These are phyloP conservation scores for Trametes cinnabarina DNA, from an alignment of 768 basidiomycete genomes.

Conservation along the genomic window DNA sequence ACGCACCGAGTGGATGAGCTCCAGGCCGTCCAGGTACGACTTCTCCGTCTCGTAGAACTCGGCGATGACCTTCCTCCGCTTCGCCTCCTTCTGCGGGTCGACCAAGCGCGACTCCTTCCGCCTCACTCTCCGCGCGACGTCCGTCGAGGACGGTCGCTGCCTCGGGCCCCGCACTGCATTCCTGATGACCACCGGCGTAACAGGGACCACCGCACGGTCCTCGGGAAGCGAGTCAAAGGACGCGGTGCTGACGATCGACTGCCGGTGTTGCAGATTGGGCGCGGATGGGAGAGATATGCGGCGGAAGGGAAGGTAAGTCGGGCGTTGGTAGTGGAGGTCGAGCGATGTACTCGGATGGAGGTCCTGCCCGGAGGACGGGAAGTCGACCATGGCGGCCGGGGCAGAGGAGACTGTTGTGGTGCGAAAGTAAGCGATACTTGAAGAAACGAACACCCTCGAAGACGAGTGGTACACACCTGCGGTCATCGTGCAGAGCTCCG, in stretches of 20 bases:
- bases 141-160: constrained; percentile 37
- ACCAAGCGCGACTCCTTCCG: constrained; percentile 41
- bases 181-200: constrained; percentile 35
- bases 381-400: constrained; percentile 28
- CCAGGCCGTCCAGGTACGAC: constrained; percentile 77
- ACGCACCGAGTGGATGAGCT: constrained; percentile 77
- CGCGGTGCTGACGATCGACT: constrained; percentile 66
- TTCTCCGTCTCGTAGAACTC: constrained; percentile 83
- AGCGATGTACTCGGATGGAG: constrained; percentile 13
- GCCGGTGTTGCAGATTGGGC: constrained; percentile 48
- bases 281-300: constrained; percentile 43
- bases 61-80: constrained; percentile 66
- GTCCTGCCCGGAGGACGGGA: constrained; percentile 23
- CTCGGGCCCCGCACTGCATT: constrained; percentile 28
- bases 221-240: constrained; percentile 75
- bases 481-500: constrained; percentile 7
- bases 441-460: not conserved
- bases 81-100: constrained; percentile 51
- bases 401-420: constrained; percentile 13
- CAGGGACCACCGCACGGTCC: constrained; percentile 31
- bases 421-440: not conserved
- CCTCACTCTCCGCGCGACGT: constrained; percentile 39
- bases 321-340: constrained; percentile 39
- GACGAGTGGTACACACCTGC: constrained; percentile 11
- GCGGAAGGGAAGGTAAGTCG: constrained; percentile 47